phyloP scores from a whole-genome alignment of 1,139 yeast species.

The Lodderomyces beijingensis region DNA sequence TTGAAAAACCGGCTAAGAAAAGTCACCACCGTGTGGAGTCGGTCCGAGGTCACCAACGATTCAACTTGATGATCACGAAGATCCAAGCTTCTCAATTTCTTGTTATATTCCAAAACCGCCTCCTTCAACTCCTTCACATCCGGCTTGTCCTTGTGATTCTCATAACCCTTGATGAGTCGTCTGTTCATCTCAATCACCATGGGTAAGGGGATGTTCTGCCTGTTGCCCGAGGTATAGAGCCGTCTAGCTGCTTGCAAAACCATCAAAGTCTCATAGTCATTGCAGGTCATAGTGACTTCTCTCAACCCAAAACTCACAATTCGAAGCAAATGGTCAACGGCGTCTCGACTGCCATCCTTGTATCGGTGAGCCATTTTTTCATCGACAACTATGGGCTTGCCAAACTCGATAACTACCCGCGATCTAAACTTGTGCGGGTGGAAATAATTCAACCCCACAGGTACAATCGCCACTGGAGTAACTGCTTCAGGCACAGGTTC shows the following conservation, averaged over 20 bases:
- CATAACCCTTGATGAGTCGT: conserved; percentile 38
- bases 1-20: conserved; percentile 28
- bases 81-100: conserved; percentile 29
- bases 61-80: conserved; percentile 46
- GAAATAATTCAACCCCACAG: conserved; percentile 46
- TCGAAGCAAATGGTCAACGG: conserved; percentile 67
- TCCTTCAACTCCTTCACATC: conserved; percentile 32
- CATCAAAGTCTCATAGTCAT: conserved; percentile 89
- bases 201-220: conserved; percentile 37
- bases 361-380: conserved; percentile 25
- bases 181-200: conserved; percentile 46
- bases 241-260: conserved; percentile 84
- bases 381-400: conserved; percentile 39
- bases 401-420: conserved; percentile 46
- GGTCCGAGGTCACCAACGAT: conserved; percentile 25
- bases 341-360: conserved; percentile 50
- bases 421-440: conserved; percentile 44
- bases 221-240: conserved; percentile 32
- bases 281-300: conserved; percentile 90
- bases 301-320: conserved; percentile 69
- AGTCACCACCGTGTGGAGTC: conserved; percentile 22
- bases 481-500: conserved; percentile 9
- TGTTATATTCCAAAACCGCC: conserved; percentile 34
- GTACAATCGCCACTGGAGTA: conserved; percentile 39
- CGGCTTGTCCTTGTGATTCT: conserved; percentile 30